Base-by-base conservation (phyloP, 129 eudicot genomes). In the Artemisia tridentata region DNA sequence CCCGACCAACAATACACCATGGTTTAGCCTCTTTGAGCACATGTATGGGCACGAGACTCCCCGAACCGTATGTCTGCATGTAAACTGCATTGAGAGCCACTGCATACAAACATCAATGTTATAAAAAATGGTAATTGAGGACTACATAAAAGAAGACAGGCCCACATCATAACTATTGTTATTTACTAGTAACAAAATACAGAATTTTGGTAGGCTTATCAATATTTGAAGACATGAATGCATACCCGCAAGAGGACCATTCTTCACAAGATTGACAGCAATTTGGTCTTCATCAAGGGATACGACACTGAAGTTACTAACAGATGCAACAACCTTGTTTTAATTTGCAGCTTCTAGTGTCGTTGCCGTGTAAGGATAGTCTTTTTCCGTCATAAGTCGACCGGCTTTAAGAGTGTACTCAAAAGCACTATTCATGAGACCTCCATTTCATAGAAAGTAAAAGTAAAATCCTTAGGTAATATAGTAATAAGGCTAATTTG, bases 21-120 rank as follows among this genome's bases (percentile, higher is more conserved):
- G 97, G 70, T 90, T 89, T 73, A 85, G 67, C 64, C 75, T 61
- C 73, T 81, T 86, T 2, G 91, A 83, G 81, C 95, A 90, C 13
- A 83, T 25, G 72, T 65, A 85, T 4, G 91, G 97, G 82, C 95
- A 90, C 11, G 97, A 90, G n/a, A 90, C 95, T 74, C 97, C 97
- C 10, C 87, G 81, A 3, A 90, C 64, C 64, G 54, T 90, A 90
- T 3, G 95, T 84, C 56, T 88, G 91, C 95, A 87, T 90, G 70
- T 69, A 90, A 12, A 73, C 91, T 5, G 95, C 95, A 64, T 90
- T 87, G 72, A 87, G 85, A 34, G 91, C 95, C 84, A 90, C 95
- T 85, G 27, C 27, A 23, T 23, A 2, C 27, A 23, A 23, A 23
- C 27, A 23, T 23, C 27, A 23, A 1, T 23, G 27, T 23, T 23